Conservation (phyloP, 345 rosid species). For the Barbarea vulgaris region DNA sequence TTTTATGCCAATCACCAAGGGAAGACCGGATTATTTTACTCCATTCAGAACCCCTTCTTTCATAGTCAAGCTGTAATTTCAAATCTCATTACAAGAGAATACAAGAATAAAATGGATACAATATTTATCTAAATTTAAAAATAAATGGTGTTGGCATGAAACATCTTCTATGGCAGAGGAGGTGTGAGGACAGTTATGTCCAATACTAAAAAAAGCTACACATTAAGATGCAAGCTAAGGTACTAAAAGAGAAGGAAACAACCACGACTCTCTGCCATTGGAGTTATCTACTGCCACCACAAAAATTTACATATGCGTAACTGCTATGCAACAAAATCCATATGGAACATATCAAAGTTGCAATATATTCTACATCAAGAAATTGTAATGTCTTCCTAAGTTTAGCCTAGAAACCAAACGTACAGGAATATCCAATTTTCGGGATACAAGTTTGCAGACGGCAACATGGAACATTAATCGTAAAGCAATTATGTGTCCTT, state of each 20-base stretch:
- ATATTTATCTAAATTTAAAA: not conserved
- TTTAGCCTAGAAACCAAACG: not conserved
- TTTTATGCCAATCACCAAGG: conserved; percentile 63
- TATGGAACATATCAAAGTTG: not conserved
- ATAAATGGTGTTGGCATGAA: not conserved
- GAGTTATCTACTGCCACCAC: conserved; percentile 7
- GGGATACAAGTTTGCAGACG: not conserved
- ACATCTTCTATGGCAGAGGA: conserved; percentile 12
- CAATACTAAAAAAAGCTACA: not conserved
- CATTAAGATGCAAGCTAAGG: not conserved
- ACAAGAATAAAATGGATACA: not conserved
- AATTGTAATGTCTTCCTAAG: not conserved
- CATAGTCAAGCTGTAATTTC: conserved; percentile 73
- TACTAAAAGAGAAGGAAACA: conserved; percentile 19
- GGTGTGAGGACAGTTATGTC: not conserved
- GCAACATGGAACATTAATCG: not conserved
- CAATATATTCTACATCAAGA: not conserved
- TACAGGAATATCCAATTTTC: not conserved
- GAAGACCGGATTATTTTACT: conserved; percentile 56
- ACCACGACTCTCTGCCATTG: not conserved
- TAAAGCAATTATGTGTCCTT: not conserved
- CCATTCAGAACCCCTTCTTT: conserved; percentile 63
- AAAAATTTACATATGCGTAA: not conserved
- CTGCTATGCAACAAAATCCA: not conserved
- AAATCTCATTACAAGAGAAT: conserved; percentile 26